Evolutionary conservation across 108 stramenopile genomes (phyloP), one percentile per base, ranked within the genome.

Genomic region (Aureococcus anophagefferens): DNA sequence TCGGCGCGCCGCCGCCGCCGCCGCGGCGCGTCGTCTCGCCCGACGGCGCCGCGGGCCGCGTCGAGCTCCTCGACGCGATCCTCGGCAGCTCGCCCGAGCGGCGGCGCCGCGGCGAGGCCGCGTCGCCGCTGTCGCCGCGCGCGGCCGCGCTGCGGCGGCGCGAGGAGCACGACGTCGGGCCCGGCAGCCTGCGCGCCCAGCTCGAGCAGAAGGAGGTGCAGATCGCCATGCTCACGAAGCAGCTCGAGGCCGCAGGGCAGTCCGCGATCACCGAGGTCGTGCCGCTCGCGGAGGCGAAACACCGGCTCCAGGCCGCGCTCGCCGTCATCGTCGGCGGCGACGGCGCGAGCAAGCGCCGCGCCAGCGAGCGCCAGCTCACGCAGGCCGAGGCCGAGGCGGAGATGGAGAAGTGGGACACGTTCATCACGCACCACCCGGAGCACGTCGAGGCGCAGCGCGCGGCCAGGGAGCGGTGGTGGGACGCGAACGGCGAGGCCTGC

Each of bases 351-450:
- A 4, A 15, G 11, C 14, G 4, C 63, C 5, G 5, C 30, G 30
- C 4, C 63, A 11, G 5, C 5, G 5, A 30, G 30, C 4, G 14
- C 11, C 5, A 63, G n/a, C 14, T 63, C 11, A 17, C 35, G 3
- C 35, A 35, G 35, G 35, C 28, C 18, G 40, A 44, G 67, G 72
- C 72, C 4, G 29, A 34, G 29, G 67, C 63, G 14, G 76, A 76
- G 46, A 71, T 76, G 29, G 76, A 76, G 13, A 70, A 76, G 71
- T 76, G 76, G 76, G 76, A 76, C 66, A 72, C 65, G 65, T 70
- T 70, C 59, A 62, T 76, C 32, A 30, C 21, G 28, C 71, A 76
- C 64, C 76, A 71, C 70, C 70, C 70, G 17, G 70, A 71, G 31
- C 64, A 71, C 29, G 29, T 64, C 34, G 40, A 71, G 70, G 21